A percentile compares a stretch with the other conserved stretches of the same genome.
These are phyloP conservation scores for Phytophthora vignae DNA, from an alignment of 352 stramenopile species.

Conservation along the genomic window DNA sequence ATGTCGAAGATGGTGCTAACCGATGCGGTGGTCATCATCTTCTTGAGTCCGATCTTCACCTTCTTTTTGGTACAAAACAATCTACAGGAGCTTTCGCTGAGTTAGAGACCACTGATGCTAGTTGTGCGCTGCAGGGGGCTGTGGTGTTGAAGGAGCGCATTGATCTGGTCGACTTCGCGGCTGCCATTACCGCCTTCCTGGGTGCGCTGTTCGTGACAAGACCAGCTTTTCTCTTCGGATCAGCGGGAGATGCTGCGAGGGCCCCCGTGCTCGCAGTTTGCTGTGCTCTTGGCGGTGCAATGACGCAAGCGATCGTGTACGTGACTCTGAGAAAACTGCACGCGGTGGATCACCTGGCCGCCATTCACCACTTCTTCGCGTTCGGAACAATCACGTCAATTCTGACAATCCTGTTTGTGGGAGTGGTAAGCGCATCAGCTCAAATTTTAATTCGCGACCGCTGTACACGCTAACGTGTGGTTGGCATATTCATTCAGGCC, in stretches of 20 bases:
- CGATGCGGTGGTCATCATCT: conserved; percentile 5
- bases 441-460: not conserved
- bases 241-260: not conserved
- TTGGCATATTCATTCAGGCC: not conserved
- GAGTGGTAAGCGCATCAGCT: not conserved
- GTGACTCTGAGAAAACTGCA: conserved; percentile 2
- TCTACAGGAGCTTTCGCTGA: too few relatives aligned
- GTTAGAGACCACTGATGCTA: not conserved
- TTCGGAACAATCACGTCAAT: not conserved
- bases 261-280: not conserved
- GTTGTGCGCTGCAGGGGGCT: not conserved
- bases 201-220: conserved; percentile 6
- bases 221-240: not conserved
- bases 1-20: conserved; percentile 6
- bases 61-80: not conserved
- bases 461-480: not conserved
- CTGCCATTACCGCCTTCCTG: not conserved
- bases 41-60: conserved; percentile 9
- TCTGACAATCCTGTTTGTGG: not conserved
- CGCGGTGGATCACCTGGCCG: not conserved
- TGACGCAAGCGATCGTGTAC: conserved; percentile 5
- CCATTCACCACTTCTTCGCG: conserved; percentile 5
- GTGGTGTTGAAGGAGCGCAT: conserved; percentile 3
- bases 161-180: not conserved
- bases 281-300: conserved; percentile 3